Conservation (phyloP, 2,329 filamentous ascomycete genomes). For the Aspergillaceae sp. region DNA sequence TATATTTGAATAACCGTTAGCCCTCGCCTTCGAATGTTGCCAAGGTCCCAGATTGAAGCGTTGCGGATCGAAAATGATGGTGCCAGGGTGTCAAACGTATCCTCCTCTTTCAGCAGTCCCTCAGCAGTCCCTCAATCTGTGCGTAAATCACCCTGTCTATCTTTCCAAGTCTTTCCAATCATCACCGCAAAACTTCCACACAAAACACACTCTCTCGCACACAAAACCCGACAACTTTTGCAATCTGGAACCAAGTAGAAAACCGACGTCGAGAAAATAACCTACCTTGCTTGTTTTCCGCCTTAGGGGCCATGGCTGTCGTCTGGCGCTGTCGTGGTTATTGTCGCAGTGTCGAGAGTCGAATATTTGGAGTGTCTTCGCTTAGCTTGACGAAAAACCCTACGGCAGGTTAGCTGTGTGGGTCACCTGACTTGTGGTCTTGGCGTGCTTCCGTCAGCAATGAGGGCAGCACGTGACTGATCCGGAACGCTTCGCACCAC, state of each 20-base stretch:
- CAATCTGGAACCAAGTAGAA: constrained; percentile 26
- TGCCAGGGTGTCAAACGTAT: not conserved
- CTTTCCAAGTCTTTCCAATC: not conserved
- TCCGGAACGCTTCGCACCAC: too few species aligned
- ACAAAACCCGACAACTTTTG: constrained; percentile 6
- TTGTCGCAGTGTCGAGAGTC: constrained; percentile 37
- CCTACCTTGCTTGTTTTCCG: constrained; percentile 41
- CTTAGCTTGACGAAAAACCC: constrained; percentile 35
- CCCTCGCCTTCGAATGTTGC: not conserved
- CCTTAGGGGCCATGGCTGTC: constrained; percentile 42
- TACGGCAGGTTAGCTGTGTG: constrained; percentile 23
- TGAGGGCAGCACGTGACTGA: too few species aligned
- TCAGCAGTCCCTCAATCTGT: too few species aligned
- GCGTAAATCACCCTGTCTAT: too few species aligned
- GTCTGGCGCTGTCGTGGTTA: constrained; percentile 36
- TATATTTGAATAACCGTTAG: constrained; percentile 11
- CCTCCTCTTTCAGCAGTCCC: not conserved
- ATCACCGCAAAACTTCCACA: constrained; percentile 9
- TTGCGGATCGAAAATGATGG: too few species aligned
- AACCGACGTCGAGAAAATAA: constrained; percentile 9
- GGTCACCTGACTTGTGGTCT: constrained; percentile 27
- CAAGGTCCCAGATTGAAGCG: not conserved
- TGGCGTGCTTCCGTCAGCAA: too few species aligned
- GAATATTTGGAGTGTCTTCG: constrained; percentile 32
- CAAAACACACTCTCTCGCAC: constrained; percentile 10